Evolutionary conservation across 2,329 filamentous ascomycete species (phyloP), one percentile per base, ranked within the genome.

Genomic region (Chaetomiaceae sp.): DNA sequence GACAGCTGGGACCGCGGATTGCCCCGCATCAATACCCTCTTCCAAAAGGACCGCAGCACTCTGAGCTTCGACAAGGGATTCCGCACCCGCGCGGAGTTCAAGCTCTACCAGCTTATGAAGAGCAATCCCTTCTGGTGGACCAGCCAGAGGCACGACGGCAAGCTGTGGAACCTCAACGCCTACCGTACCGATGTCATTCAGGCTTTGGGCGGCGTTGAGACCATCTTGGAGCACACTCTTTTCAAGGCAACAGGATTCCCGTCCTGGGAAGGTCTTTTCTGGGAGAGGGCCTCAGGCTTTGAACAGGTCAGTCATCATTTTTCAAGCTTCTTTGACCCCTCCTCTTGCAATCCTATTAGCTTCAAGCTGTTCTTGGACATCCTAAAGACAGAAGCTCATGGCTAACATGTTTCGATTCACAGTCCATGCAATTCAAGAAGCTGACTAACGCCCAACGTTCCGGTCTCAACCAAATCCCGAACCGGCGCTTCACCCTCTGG

Each of bases 41-140:
- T 99, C 82, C 93, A 99, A 68, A 99, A 99, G 69, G 93, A 99
- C 62, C 81, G 93, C 63, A 96, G 90, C 68, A 99, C 93, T 0
- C 78, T 99, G 57, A 95, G 89, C 64, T 99, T 99, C 64, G 93
- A 99, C 74, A 99, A 99, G 72, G 93, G 93, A 48, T 99, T 97
- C 84, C 86, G 93, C 60, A 85, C 91, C 13, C 81, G 93, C 48
- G 89, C 92, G 10, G 93, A 99, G 68, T 99, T 99, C 76, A 99
- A 99, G 76, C 85, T 93, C 25, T 99, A 97, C 66, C 92, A 97
- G 68, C 77, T 97, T 54, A 97, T 99, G 92, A 96, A 95, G 81
- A 95, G 87, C 71, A 96, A 97, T 66, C 93, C 93, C 0, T 97
- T 97, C 77, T 96, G 91, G 90, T 99, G 93, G 93, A 99, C 93